phyloP scores from a whole-genome alignment of 2,329 filamentous ascomycete genomes.

The Berkeleyomyces basicola region DNA sequence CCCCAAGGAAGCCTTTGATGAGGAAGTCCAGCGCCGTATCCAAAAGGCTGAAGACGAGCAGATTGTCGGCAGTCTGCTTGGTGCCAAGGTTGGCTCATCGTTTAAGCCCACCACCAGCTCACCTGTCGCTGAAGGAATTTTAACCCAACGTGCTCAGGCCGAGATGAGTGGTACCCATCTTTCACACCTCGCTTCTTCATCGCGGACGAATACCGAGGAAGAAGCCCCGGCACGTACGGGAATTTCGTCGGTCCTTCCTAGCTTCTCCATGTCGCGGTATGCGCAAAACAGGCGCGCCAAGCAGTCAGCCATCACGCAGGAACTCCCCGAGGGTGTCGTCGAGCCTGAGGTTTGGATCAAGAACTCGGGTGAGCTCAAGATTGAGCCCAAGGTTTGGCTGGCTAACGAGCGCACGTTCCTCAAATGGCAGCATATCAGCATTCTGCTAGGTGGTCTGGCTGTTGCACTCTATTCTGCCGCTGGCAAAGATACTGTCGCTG shows the following conservation, averaged over 20 bases:
- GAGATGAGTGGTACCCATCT: conserved; percentile 18
- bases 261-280: conserved; percentile 68
- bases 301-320: conserved; percentile 20
- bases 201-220: conserved; percentile 22
- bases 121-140: conserved; percentile 47
- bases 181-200: conserved; percentile 8
- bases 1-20: conserved; percentile 75
- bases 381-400: conserved; percentile 97
- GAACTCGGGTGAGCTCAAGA: conserved; percentile 76
- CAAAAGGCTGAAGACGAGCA: conserved; percentile 74
- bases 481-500: conserved; percentile 58
- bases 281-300: conserved; percentile 37
- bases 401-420: conserved; percentile 97
- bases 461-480: conserved; percentile 81
- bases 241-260: conserved; percentile 59
- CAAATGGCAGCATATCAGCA: conserved; percentile 93
- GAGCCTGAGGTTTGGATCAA: conserved; percentile 84
- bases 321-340: conserved; percentile 71
- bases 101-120: conserved; percentile 49
- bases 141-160: conserved; percentile 22
- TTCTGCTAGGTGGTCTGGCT: conserved; percentile 70
- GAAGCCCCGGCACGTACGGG: conserved; percentile 17
- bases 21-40: conserved; percentile 71
- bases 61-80: conserved; percentile 76
- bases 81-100: conserved; percentile 33